Base-by-base conservation (phyloP, 306 rosid genomes). In the Lathyrus tuberosus region DNA sequence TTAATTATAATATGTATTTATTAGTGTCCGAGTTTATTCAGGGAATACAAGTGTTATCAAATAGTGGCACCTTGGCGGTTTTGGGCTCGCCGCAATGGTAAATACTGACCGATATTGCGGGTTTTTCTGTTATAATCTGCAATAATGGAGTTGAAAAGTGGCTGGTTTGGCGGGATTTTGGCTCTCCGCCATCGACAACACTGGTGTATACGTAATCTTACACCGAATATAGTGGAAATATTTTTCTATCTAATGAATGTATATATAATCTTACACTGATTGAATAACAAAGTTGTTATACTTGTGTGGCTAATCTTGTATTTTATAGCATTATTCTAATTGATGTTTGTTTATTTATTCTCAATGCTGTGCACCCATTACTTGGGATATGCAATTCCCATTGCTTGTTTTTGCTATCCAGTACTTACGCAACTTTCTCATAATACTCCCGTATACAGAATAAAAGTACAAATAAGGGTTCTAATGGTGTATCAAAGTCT, bases 401-500 rank as follows among this genome's bases (percentile, higher is more conserved):
- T 42, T 51, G 64, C n/a, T 47, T 52, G 30, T 30, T 77, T 43
- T 59, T 11, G 35, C 52, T 33, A 8, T 67, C 17, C 52, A 41
- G 58, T 58, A 61, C 60, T 60, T 18, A 54, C 70, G 75, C 47
- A 38, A 42, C 37, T 59, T 76, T 74, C 77, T 81, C 53, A 76
- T 72, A 72, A 79, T 70, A 72, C 51, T 64, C 64, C 67, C 67
- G 15, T 75, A 37, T 77, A 74, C 87, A 86, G 94, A 82, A 61
- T 76, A 90, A 83, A 74, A 83, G 42, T 58, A 26, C 76, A 78
- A 79, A 81, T 56, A 75, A 71, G 35, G 82, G 81, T 40, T 67
- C 82, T 37, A 79, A 78, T 65, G 81, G 78, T 9, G 85, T 81
- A 8, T 76, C 82, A 58, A 90, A 75, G 78, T 67, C 89, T 41